Evolutionary conservation across 73 alveolate genomes (phyloP).

Genomic region (Uronychia setigera): DNA sequence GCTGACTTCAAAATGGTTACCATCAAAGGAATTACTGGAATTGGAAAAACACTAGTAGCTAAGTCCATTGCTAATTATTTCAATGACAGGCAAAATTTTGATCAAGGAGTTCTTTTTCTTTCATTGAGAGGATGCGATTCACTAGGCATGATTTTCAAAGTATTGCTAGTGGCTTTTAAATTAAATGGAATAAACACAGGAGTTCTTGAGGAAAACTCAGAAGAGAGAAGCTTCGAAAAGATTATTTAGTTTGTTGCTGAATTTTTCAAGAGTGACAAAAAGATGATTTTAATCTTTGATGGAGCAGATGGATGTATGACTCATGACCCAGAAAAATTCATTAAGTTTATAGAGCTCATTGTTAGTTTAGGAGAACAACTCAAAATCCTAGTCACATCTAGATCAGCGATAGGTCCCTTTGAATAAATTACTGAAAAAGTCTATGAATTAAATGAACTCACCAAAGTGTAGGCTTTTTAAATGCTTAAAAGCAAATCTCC

Average conservation of each 20-base stretch:
- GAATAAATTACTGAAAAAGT: constrained; percentile 11
- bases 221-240: background rate
- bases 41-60: constrained; percentile 56
- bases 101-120: constrained; percentile 53
- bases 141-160: constrained; percentile 33
- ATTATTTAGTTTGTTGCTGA: background rate
- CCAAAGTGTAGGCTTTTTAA: background rate
- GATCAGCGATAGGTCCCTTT: constrained; percentile 13
- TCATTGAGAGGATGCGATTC: constrained; percentile 22
- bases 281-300: constrained; percentile 5
- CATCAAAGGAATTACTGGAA: constrained; percentile 66
- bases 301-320: background rate
- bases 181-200: constrained; percentile 8
- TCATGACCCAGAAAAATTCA: background rate
- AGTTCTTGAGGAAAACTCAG: constrained; percentile 9
- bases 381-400: background rate
- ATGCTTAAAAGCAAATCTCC: background rate
- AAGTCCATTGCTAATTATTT: constrained; percentile 52
- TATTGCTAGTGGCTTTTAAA: constrained; percentile 18
- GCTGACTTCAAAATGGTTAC: constrained; percentile 27
- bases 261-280: constrained; percentile 25
- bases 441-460: constrained; percentile 13
- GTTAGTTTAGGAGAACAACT: background rate
- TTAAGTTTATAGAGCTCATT: background rate
- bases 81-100: constrained; percentile 48